Evolutionary conservation across 345 rosid species (phyloP).

Genomic region (Litchi chinensis): DNA sequence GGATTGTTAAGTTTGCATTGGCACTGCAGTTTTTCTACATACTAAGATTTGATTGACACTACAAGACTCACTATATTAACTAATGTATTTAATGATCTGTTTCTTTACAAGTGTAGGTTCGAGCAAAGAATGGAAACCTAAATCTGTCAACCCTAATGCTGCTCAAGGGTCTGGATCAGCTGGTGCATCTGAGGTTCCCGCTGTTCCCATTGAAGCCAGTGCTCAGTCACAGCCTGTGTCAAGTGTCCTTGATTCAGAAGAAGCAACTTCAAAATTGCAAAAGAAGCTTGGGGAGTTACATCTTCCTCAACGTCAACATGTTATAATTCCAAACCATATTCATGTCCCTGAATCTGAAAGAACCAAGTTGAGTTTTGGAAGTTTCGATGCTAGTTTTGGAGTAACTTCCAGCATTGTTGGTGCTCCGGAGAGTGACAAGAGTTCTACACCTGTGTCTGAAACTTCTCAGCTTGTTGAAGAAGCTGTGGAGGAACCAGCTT

Average conservation of each 20-base stretch:
- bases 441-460: constrained; percentile 64
- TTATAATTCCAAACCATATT: constrained; percentile 87
- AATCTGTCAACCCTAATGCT: constrained; percentile 55
- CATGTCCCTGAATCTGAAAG: constrained; percentile 95
- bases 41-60: constrained; percentile 11
- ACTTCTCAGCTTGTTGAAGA: constrained; percentile 62
- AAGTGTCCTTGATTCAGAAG: constrained; percentile 52
- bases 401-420: constrained; percentile 38
- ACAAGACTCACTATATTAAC: constrained; percentile 13
- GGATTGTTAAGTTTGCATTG: not conserved
- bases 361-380: constrained; percentile 89
- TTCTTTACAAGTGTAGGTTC: constrained; percentile 51
- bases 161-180: constrained; percentile 52
- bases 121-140: constrained; percentile 91
- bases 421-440: constrained; percentile 63
- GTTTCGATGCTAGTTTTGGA: constrained; percentile 84
- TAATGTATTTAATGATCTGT: constrained; percentile 13
- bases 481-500: constrained; percentile 50
- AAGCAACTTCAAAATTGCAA: constrained; percentile 62
- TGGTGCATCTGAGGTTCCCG: constrained; percentile 50
- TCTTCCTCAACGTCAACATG: constrained; percentile 81
- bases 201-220: constrained; percentile 46
- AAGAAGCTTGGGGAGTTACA: constrained; percentile 72
- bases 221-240: constrained; percentile 39
- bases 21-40: not conserved